A percentile compares a stretch with the other conserved stretches of the same genome.
Conservation (phyloP, 164 flowering plant species). For the Kalanchoe fedtschenkoi region DNA sequence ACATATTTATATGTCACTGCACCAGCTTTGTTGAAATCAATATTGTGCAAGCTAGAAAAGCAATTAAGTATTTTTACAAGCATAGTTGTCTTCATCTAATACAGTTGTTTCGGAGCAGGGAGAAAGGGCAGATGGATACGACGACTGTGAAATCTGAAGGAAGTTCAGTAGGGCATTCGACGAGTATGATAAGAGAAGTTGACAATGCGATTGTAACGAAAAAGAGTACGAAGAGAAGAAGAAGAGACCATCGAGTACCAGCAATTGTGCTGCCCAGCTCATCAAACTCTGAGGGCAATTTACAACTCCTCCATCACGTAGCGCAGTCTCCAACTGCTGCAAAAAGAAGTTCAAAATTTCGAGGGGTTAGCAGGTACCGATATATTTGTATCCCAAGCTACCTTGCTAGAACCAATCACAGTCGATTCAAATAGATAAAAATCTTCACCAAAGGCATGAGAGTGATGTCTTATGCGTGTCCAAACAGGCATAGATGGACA, state of each 20-base stretch:
- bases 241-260: background rate
- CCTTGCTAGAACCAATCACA: too few relatives aligned
- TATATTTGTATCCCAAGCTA: background rate
- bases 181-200: background rate
- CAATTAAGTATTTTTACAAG: too few relatives aligned
- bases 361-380: slow-evolving; percentile 52
- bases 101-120: too few relatives aligned
- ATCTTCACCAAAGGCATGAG: background rate
- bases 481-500: slow-evolving; percentile 56
- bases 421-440: background rate
- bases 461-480: background rate
- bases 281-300: slow-evolving; percentile 5
- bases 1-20: too few relatives aligned
- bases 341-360: slow-evolving; percentile 50
- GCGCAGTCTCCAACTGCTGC: slow-evolving; percentile 21
- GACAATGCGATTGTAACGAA: background rate
- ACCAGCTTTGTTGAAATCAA: too few relatives aligned
- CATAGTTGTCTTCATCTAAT: too few relatives aligned
- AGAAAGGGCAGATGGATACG: too few relatives aligned
- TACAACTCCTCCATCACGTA: slow-evolving; percentile 3
- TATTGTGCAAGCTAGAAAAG: too few relatives aligned
- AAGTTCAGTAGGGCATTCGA: background rate
- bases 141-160: slow-evolving; percentile 1
- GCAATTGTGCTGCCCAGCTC: background rate
- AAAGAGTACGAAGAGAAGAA: background rate